These are phyloP conservation scores for Sporobolomyces phaffii DNA, from an alignment of 768 basidiomycete genomes.

Conservation along the genomic window DNA sequence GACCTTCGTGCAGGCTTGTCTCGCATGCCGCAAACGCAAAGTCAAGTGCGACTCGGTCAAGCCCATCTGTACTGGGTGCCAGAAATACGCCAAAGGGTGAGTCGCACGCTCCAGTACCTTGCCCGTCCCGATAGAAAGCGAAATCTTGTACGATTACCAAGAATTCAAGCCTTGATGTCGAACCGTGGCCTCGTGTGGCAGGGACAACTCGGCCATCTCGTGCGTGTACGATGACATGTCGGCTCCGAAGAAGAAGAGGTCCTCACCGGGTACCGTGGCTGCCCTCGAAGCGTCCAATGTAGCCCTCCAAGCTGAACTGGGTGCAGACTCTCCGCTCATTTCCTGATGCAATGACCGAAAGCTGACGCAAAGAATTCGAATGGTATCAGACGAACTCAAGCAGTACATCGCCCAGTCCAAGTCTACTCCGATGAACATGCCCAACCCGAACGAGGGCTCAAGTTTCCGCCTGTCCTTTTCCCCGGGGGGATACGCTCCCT, in stretches of 20 bases:
- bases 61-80: constrained; percentile 4
- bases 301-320: constrained; percentile 2
- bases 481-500: neutral
- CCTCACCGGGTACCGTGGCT: constrained; percentile 7
- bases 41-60: constrained; percentile 28
- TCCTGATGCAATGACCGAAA: neutral
- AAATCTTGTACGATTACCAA: neutral
- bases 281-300: constrained; percentile 17
- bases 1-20: constrained; percentile 7
- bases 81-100: constrained; percentile 1
- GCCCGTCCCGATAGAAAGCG: no score
- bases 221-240: constrained; percentile 14
- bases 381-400: constrained; percentile 3
- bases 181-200: neutral
- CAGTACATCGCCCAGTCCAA: neutral
- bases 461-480: neutral
- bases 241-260: constrained; percentile 17
- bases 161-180: neutral
- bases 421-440: neutral
- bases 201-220: neutral
- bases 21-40: constrained; percentile 13
- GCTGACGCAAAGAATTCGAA: neutral
- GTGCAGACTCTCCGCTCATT: neutral
- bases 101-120: neutral
- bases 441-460: neutral